Evolutionary conservation across 2,329 filamentous ascomycete species (phyloP), one percentile per base, ranked within the genome.

Genomic region (Neoascochyta sp.): DNA sequence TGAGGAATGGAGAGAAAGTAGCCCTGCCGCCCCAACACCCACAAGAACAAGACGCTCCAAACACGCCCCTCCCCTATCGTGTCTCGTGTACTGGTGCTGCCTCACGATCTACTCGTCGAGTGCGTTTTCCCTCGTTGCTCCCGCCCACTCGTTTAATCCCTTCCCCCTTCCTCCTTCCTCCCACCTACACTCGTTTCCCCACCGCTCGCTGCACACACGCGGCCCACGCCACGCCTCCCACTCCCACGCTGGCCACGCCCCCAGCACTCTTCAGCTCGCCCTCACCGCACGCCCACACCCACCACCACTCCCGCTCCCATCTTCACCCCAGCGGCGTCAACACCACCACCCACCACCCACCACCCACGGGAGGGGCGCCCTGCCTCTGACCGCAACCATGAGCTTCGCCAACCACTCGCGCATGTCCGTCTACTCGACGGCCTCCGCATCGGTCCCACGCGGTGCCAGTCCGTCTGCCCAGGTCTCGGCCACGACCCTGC

Each of bases 401-500:
- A 60, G 52, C 36, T 78, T 80, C 73, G 74, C 76, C 47, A 54
- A 64, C 49, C 76, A 63, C 47, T 76, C 74, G 46, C 76, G 77
- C 48, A 74, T 74, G 62, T 80, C 76, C 15, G 68, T 75, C 32
- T 80, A 76, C 54, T 81, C 78, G 24, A 75, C 64, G 37, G 62
- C 83, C 43, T 78, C 80, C 25, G 67, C 76, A 38, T 74, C 73
- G 22, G 72, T 70, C 43, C 64, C 69, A 25, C 71, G 71, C 34
- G 64, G 72, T 13, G 70, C 75, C 18, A 78, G 78, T 32, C 78
- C 86, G 53, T 74, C 84, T 7, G 69, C 81, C 24, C 88, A 94
- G 60, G 81, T 95, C 32, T 95, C 90, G 5, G 94, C 90, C 2
- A 95, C 89, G 2, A 94, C 88, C 1, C 76, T 96, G 25, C 76